Evolutionary conservation across 345 rosid genomes (phyloP).

Genomic region (Populus pruinosa): DNA sequence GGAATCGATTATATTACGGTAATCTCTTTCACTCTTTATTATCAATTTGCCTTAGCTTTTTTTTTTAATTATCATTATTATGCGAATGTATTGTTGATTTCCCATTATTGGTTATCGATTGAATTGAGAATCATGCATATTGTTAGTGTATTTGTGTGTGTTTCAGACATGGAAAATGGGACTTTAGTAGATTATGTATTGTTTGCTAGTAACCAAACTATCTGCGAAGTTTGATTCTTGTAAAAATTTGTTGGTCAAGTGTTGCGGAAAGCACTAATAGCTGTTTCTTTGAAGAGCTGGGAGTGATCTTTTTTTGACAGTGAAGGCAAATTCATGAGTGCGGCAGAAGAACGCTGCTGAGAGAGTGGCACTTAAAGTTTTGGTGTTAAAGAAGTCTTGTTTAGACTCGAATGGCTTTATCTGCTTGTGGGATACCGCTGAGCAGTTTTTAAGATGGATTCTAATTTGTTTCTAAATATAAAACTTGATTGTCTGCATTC

Average conservation of each 20-base stretch:
- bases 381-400: background rate
- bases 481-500: background rate
- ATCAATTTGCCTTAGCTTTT: background rate
- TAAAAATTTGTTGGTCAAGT: background rate
- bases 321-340: background rate
- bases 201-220: background rate
- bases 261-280: background rate
- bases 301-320: background rate
- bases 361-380: background rate
- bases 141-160: background rate
- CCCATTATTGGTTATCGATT: background rate
- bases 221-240: background rate
- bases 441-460: background rate
- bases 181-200: background rate
- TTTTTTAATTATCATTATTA: background rate
- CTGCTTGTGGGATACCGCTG: background rate
- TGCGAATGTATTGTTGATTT: background rate
- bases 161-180: background rate
- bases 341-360: background rate
- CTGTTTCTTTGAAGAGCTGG: background rate
- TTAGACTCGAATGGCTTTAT: background rate
- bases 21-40: background rate
- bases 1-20: constrained; percentile 84
- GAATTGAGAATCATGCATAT: background rate
- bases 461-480: background rate